Evolutionary conservation across 2,329 filamentous ascomycete species (phyloP), one percentile per base, ranked within the genome.

Genomic region (Albifimbria verrucaria): DNA sequence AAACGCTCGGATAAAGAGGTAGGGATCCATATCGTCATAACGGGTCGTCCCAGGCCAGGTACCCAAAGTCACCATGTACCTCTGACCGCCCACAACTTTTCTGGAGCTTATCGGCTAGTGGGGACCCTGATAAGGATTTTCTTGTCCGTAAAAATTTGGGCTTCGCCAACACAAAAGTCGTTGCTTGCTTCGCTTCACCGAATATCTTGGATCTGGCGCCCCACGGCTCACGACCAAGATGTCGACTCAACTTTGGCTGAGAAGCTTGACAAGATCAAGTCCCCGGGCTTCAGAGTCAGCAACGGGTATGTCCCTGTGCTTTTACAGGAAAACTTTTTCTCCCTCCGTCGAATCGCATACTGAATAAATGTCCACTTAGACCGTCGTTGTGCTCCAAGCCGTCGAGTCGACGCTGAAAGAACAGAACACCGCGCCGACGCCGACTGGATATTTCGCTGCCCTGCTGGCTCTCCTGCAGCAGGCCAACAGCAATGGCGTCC

Each of bases 181-280:
- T 26, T 18, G 24, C 21, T 47, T 25, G 25, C 46, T 23, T 57
- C 50, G 56, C 57, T 58, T 63, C 57, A 65, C 59, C 59, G 61
- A 66, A 66, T 59, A 65, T 65, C 56, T 52, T 54, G 50, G 43
- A 20, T 49, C 39, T 57, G 51, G 50, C 57, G 55, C 55, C 61
- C 58, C 63, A 63, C 59, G 55, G 57, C 64, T 64, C 57, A 60
- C 59, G 55, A 61, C 62, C 63, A 60, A 69, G 48, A 82, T 82
- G 79, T 72, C 75, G 63, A 74, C 74, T 59, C 67, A 63, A 76
- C 78, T 59, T 67, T 97, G 66, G 86, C 89, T 71, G 93, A 96
- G 79, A 95, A 92, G 79, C 85, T 99, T 70, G 90, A 93, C 77
- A 97, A 95, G 83, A 97, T 97, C 72, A 90, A 94, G 75, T 94